phyloP scores from a whole-genome alignment of 352 stramenopile species.

The Phytopythium kandeliae region DNA sequence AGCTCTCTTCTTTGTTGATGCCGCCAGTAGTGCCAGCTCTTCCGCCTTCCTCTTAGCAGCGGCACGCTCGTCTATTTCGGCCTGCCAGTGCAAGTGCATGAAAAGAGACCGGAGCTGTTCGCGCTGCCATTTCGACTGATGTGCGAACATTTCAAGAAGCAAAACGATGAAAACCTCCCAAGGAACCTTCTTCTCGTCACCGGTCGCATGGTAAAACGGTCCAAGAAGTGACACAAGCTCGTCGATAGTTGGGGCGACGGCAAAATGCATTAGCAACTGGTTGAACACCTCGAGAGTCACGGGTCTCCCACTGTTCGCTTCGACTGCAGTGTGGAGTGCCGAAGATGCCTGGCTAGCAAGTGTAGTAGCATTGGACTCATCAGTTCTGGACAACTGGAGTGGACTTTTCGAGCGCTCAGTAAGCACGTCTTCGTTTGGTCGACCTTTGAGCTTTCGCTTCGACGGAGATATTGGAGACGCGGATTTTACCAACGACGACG shows the following conservation, averaged over 20 bases:
- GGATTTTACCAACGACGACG: neutral
- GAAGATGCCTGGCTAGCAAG: slow-evolving; percentile 10
- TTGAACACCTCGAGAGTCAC: slow-evolving; percentile 55
- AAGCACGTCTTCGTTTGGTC: slow-evolving; percentile 9
- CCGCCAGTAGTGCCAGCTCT: slow-evolving; percentile 11
- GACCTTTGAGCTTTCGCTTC: slow-evolving; percentile 25
- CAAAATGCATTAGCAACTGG: slow-evolving; percentile 32
- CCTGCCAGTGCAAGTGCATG: slow-evolving; percentile 27
- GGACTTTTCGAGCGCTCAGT: neutral
- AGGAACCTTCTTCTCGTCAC: slow-evolving; percentile 50
- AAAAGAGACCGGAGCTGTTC: slow-evolving; percentile 38
- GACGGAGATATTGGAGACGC: slow-evolving; percentile 7
- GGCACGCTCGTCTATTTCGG: slow-evolving; percentile 12
- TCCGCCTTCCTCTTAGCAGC: slow-evolving; percentile 8
- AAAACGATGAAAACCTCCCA: slow-evolving; percentile 44
- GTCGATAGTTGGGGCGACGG: slow-evolving; percentile 13
- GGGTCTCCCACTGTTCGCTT: slow-evolving; percentile 22
- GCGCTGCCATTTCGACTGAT: slow-evolving; percentile 41
- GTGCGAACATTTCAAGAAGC: slow-evolving; percentile 34
- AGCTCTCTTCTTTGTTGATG: slow-evolving; percentile 2
- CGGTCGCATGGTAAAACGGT: slow-evolving; percentile 43
- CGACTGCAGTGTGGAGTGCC: slow-evolving; percentile 17
- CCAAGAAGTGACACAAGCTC: slow-evolving; percentile 33
- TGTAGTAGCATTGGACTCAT: no score
- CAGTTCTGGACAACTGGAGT: neutral